Evolutionary conservation across 306 rosid species (phyloP).

Genomic region (Lagenaria siceraria): DNA sequence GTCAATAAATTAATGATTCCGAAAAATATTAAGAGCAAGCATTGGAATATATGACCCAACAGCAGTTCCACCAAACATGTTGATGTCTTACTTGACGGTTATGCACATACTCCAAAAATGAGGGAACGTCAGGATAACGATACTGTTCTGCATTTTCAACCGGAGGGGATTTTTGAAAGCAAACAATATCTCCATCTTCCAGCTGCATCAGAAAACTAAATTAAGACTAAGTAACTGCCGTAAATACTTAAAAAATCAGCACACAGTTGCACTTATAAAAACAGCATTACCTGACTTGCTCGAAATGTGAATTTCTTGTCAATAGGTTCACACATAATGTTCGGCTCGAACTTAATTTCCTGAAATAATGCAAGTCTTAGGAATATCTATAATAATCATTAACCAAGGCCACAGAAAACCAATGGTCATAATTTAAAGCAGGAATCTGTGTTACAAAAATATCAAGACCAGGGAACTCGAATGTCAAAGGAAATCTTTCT

Average conservation of each 20-base stretch:
- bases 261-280: neutral
- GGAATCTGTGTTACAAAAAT: neutral
- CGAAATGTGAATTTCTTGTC: conserved; percentile 80
- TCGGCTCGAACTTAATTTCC: conserved; percentile 97
- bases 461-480: neutral
- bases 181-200: conserved; percentile 92
- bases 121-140: conserved; percentile 87
- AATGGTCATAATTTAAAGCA: neutral
- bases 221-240: neutral
- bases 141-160: conserved; percentile 32
- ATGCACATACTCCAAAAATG: conserved; percentile 85
- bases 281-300: conserved; percentile 62
- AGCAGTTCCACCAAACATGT: neutral
- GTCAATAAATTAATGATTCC: neutral
- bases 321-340: conserved; percentile 91
- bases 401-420: neutral
- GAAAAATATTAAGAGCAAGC: neutral
- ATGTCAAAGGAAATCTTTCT: neutral
- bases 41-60: neutral
- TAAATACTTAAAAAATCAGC: neutral
- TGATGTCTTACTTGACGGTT: conserved; percentile 65
- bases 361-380: conserved; percentile 15
- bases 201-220: conserved; percentile 41
- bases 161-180: conserved; percentile 64
- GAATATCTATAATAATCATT: neutral